Base-by-base conservation (phyloP, 441 rosid genomes). In the Populus trichocarpa region DNA sequence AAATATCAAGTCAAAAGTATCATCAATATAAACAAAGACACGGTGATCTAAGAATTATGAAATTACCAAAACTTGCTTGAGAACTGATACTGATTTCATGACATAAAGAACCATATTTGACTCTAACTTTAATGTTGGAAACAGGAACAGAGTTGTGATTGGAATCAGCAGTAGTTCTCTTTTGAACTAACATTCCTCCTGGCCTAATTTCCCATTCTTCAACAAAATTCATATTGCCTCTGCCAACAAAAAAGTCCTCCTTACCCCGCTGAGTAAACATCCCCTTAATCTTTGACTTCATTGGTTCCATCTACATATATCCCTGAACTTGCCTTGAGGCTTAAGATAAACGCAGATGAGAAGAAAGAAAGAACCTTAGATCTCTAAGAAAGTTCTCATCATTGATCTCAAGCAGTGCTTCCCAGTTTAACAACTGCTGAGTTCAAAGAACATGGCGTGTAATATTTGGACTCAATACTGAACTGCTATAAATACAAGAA, bases 141-240 rank as follows among this genome's bases (percentile, higher is more conserved):
- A 92, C 87, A 20, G 94, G 90, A 72, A 84, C 77, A 63, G 91
- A 71, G 78, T 40, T 69, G 67, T 85, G 88, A 82, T 88, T 89
- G 76, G 90, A 87, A 78, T 89, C 90, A 69, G 91, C 90, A 67
- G 90, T 84, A 79, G 75, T 88, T n/a, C 98, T 88, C 78, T 89
- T 96, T 82, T 96, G 99, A 30, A 96, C 99, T 77, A 96, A 76
- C 99, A 96, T 94, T 57, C 99, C 99, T 8, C 99, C 99, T 12
- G 99, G 99, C 76, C 99, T 87, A 64, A 92, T 76, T 81, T 96
- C 99, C 96, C 92, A 88, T 20, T 91, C 93, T 38, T 79, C 87
- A n/a, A 53, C 75, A 33, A 22, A 70, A 26, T 57, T 18, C 38
- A 26, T 32, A 3, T 26, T 53, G 14, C 26, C 36, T 40, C 65